Evolutionary conservation across 306 rosid species (phyloP).

Genomic region (Corylus heterophylla): DNA sequence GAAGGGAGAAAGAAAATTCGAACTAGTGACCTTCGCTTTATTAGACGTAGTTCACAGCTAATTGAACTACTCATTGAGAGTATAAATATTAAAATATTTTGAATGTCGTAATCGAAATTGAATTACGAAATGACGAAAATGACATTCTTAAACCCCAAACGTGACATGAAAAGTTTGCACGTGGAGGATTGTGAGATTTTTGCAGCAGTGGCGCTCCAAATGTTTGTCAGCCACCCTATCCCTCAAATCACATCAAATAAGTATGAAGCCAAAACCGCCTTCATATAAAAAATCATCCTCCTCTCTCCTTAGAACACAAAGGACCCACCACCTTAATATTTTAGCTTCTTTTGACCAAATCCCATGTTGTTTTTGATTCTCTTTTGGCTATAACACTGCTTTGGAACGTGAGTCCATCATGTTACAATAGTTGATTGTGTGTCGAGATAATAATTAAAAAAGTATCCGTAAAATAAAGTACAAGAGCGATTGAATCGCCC

Average conservation of each 20-base stretch:
- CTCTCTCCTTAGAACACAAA: neutral
- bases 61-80: no score
- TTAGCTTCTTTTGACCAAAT: neutral
- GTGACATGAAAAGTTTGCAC: neutral
- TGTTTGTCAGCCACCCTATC: neutral
- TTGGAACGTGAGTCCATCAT: neutral
- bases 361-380: neutral
- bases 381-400: neutral
- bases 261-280: neutral
- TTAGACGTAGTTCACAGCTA: no score
- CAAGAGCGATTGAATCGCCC: fast-evolving
- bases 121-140: neutral
- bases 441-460: no score
- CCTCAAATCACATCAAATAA: neutral
- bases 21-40: no score
- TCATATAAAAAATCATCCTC: neutral
- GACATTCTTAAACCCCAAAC: neutral
- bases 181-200: neutral
- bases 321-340: neutral
- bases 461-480: no score
- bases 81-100: no score
- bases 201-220: neutral
- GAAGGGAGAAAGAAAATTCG: no score
- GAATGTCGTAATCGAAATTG: no score
- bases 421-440: no score